Evolutionary conservation across 352 stramenopile species (phyloP).

Genomic region (Phytophthora rubi): DNA sequence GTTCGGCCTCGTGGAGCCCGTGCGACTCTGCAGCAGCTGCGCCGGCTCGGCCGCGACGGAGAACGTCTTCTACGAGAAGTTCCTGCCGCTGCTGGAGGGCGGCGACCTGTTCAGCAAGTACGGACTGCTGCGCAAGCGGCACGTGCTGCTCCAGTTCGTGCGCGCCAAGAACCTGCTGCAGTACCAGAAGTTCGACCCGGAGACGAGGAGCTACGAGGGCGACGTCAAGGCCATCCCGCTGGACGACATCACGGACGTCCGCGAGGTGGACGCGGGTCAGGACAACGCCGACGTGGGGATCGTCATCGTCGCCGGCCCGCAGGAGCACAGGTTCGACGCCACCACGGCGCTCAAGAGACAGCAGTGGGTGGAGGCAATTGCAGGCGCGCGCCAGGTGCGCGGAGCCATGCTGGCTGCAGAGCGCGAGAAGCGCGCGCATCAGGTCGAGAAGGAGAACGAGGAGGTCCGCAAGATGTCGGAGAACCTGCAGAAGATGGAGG

Average conservation of each 20-base stretch:
- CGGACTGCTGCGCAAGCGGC: constrained; percentile 61
- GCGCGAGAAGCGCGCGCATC: constrained; percentile 60
- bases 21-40: constrained; percentile 63
- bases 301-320: constrained; percentile 50
- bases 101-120: constrained; percentile 78
- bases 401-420: constrained; percentile 50
- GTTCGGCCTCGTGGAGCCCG: constrained; percentile 65
- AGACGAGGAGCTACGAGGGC: constrained; percentile 52
- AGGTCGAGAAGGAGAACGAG: constrained; percentile 64
- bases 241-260: constrained; percentile 64
- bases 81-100: constrained; percentile 62
- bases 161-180: constrained; percentile 71
- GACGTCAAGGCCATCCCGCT: constrained; percentile 73
- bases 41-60: constrained; percentile 46
- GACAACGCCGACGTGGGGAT: constrained; percentile 64
- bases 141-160: constrained; percentile 64
- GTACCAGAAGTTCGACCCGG: constrained; percentile 72
- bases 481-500: constrained; percentile 57
- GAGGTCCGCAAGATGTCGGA: constrained; percentile 62
- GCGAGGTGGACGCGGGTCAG: constrained; percentile 49
- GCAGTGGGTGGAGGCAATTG: constrained; percentile 70
- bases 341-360: constrained; percentile 48
- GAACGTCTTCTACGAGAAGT: constrained; percentile 73
- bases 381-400: constrained; percentile 53
- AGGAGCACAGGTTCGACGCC: constrained; percentile 71